Evolutionary conservation across 108 stramenopile genomes (phyloP).

Genomic region (Schizochytrium sp.): DNA sequence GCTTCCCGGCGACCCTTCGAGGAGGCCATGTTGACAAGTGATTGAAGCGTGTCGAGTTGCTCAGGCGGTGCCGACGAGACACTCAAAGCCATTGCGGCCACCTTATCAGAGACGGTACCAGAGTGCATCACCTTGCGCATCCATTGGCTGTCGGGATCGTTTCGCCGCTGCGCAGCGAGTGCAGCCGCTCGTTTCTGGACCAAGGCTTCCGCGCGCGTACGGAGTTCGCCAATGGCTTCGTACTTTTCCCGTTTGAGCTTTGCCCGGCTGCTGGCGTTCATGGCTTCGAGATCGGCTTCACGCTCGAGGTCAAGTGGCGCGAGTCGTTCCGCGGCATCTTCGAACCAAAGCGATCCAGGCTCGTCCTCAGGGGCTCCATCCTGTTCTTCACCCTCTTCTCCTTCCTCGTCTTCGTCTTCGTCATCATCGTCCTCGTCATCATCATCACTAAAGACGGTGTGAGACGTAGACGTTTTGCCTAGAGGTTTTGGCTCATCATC

Average conservation of each 20-base stretch:
- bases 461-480: background rate
- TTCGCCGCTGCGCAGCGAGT: background rate
- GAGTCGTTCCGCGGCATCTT: background rate
- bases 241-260: background rate
- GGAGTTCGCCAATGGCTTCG: background rate
- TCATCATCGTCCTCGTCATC: background rate
- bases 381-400: background rate
- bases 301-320: background rate
- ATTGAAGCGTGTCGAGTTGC: constrained; percentile 12
- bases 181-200: background rate
- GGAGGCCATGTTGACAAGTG: constrained; percentile 13
- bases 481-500: background rate
- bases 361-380: background rate
- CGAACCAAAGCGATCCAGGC: background rate
- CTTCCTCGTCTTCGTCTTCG: background rate
- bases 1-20: background rate
- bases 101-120: constrained; percentile 23
- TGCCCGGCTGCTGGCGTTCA: background rate
- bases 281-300: background rate
- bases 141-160: constrained; percentile 15
- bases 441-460: background rate
- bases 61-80: background rate
- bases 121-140: constrained; percentile 1
- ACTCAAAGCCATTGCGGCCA: constrained; percentile 22
- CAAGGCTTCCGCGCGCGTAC: background rate